Evolutionary conservation across 495 filamentous ascomycete species (phyloP).

Genomic region (Chaetomidium leptoderma): DNA sequence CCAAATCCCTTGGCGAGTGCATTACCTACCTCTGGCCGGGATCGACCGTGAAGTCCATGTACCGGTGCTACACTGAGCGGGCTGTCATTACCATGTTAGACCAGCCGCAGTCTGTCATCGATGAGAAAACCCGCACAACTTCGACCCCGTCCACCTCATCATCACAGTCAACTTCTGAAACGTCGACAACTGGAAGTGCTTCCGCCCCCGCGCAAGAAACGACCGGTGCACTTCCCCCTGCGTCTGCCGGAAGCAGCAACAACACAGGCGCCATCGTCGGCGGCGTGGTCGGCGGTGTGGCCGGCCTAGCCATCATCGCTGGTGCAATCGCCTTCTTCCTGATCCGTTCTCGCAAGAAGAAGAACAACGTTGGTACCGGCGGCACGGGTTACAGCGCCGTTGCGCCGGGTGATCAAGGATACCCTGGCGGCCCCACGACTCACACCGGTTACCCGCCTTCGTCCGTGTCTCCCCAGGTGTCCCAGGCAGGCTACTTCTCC

Average conservation of each 20-base stretch:
- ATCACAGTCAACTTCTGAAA: not conserved
- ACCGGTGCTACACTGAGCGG: conserved; percentile 28
- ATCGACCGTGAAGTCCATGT: conserved; percentile 32
- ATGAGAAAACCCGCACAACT: conserved; percentile 16
- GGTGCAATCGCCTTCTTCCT: conserved; percentile 22
- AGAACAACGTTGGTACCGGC: conserved; percentile 2
- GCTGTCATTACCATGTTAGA: conserved; percentile 31
- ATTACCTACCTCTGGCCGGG: conserved; percentile 39
- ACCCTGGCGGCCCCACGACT: conserved; percentile 3
- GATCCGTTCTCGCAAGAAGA: conserved; percentile 22
- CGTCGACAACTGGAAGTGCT: too few relatives aligned
- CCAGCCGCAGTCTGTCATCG: conserved; percentile 29
- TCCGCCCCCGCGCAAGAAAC: not conserved
- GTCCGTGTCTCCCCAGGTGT: conserved; percentile 15
- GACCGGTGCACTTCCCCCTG: not conserved
- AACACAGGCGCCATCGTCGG: conserved; percentile 32
- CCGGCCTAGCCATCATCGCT: conserved; percentile 20
- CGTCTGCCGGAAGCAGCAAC: conserved; percentile 6
- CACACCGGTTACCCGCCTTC: conserved; percentile 4
- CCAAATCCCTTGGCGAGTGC: conserved; percentile 24
- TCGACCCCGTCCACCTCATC: too few relatives aligned
- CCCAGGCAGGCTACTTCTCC: conserved; percentile 11
- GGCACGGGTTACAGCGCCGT: conserved; percentile 20
- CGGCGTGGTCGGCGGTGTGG: conserved; percentile 28
- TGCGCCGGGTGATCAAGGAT: conserved; percentile 12